Base-by-base conservation (phyloP, 257 asterid genomes). In the Capsicum baccatum region DNA sequence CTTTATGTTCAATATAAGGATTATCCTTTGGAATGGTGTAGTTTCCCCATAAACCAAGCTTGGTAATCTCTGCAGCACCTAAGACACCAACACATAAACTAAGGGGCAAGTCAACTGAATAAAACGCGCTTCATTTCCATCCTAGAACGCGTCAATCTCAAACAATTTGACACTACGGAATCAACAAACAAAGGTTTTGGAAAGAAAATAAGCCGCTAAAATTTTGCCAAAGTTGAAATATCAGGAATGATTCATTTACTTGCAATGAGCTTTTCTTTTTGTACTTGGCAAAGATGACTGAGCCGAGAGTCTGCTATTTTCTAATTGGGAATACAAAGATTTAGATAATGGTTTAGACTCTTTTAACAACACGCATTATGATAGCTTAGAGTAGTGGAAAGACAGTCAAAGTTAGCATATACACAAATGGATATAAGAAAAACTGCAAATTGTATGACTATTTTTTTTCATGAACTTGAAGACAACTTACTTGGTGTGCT, bases 401-500 rank as follows among this genome's bases (percentile, higher is more conserved):
- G 63, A 15, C 6, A 44, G 39, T 64, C 58, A 26, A 69, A 62
- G 55, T 35, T 1, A 17, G 74, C 48, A 59, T 2, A 21, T 2
- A 21, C 14, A 1, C 1, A n/a, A 35, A 35, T 63, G 55, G 55
- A 78, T 15, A 9, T 48, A 13, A 2, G 16, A 26, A 50, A 1
- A 19, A 0, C 2, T 79, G 50, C 16, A 71, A 6, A 74, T 6
- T 19, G 48, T 21, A 0, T 26, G 14, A 63, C 12, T 54, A 54
- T 0, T 26, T 14, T 19, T 74, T 39, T 16, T 26, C 37, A 3
- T 33, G 19, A 76, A 76, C 44, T 52, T 21, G 48, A 76, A 76
- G 14, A 33, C 62, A 82, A 85, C 98, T 94, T 87, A 97, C 99
- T 94, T 26, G 98, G 97, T 68, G 92, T 83, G 87, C 79, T 90